Conservation (phyloP, 169 alveolate genomes). For the Plasmodium vivax region DNA sequence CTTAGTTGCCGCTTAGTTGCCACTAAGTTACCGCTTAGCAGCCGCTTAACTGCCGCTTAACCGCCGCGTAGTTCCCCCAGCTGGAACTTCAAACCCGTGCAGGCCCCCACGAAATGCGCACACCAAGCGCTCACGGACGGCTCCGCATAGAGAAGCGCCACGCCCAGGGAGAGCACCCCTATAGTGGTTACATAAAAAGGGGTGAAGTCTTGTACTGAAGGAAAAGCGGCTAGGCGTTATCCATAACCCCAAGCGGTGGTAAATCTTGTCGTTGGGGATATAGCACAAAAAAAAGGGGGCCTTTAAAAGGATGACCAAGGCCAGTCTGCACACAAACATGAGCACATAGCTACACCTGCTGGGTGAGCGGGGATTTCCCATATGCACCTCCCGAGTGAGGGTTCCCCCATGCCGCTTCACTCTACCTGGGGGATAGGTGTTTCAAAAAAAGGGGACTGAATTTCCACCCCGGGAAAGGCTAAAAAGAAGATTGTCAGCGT, state of each 20-base stretch:
- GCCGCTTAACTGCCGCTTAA: background rate
- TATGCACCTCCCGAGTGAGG: no score
- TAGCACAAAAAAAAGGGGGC: background rate
- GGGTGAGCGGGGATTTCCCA: no score
- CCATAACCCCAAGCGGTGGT: background rate
- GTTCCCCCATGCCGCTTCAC: no score
- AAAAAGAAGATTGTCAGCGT: no score
- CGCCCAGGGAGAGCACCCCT: background rate
- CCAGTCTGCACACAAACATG: no score
- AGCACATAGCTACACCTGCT: no score
- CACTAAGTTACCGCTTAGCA: no score
- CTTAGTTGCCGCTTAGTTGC: no score
- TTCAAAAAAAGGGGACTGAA: no score
- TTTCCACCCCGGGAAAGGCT: no score
- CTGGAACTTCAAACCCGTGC: background rate
- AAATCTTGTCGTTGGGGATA: background rate
- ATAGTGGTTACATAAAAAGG: background rate
- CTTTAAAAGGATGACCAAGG: no score
- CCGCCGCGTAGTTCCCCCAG: background rate
- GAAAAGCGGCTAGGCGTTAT: background rate
- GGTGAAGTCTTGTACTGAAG: background rate
- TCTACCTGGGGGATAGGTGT: no score
- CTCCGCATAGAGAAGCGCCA: background rate
- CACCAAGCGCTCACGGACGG: background rate
- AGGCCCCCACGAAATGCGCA: background rate